Evolutionary conservation across 2,329 filamentous ascomycete genomes (phyloP).

Genomic region (Colletotrichum plurivorum): DNA sequence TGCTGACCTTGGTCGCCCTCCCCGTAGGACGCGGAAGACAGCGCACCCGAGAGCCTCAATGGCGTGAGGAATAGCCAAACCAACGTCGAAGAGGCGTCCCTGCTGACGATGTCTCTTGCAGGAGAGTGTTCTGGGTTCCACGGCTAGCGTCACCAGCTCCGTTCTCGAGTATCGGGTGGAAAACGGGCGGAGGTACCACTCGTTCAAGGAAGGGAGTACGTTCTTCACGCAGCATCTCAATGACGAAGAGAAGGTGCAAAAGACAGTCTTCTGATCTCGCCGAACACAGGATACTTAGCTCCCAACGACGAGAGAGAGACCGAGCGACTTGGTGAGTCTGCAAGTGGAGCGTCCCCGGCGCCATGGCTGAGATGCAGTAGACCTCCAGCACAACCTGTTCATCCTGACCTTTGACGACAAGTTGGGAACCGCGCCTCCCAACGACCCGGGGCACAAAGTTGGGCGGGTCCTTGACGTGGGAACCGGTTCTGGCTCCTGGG

Average conservation of each 20-base stretch:
- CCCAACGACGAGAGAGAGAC: slow-evolving; percentile 45
- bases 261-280: too few species aligned
- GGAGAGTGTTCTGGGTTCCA: not conserved
- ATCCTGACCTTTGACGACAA: slow-evolving; percentile 44
- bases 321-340: slow-evolving; percentile 42
- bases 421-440: slow-evolving; percentile 41
- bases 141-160: not conserved
- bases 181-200: slow-evolving; percentile 54
- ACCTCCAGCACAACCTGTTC: slow-evolving; percentile 48
- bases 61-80: too few species aligned
- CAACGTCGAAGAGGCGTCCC: too few species aligned
- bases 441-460: slow-evolving; percentile 39
- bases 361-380: slow-evolving; percentile 27
- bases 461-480: slow-evolving; percentile 48
- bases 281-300: not conserved
- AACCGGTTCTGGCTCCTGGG: slow-evolving; percentile 50
- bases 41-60: too few species aligned
- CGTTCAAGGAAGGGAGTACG: slow-evolving; percentile 40
- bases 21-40: too few species aligned
- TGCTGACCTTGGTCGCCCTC: too few species aligned
- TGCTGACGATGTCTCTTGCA: too few species aligned
- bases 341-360: too few species aligned
- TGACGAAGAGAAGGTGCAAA: not conserved
- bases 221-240: not conserved
- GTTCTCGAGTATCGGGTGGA: slow-evolving; percentile 52